Conservation (phyloP, 345 rosid genomes). For the Camelina sativa region DNA sequence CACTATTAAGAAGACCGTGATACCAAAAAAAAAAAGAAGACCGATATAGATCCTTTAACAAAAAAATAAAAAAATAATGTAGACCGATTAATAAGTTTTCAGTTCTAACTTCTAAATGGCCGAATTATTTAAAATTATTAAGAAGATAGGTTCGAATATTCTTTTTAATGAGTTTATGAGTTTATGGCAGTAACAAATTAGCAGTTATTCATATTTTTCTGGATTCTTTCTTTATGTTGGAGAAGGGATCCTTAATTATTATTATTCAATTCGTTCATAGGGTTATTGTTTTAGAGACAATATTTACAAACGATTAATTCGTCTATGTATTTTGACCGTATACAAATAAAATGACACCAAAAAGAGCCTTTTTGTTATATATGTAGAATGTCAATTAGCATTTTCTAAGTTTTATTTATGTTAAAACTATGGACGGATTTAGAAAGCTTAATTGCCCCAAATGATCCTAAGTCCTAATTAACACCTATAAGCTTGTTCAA, state of each 20-base stretch:
- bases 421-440: not conserved
- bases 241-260: no score
- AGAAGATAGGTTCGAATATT: not conserved
- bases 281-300: no score
- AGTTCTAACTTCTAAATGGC: not conserved
- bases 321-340: not conserved
- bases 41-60: no score
- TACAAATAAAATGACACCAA: not conserved
- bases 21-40: no score
- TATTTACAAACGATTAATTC: not conserved
- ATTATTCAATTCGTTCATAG: no score
- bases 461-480: not conserved
- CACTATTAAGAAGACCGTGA: slow-evolving; percentile 23
- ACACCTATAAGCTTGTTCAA: not conserved
- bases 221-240: no score
- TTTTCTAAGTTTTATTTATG: not conserved
- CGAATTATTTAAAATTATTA: not conserved
- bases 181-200: slow-evolving; percentile 4
- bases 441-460: not conserved
- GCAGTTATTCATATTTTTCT: slow-evolving; percentile 9
- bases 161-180: not conserved
- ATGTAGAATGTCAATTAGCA: not conserved
- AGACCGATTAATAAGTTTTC: slow-evolving; percentile 18
- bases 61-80: no score
- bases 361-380: not conserved